phyloP scores from a whole-genome alignment of 1,284 basidiomycete genomes.

The Trichosporon sp. region DNA sequence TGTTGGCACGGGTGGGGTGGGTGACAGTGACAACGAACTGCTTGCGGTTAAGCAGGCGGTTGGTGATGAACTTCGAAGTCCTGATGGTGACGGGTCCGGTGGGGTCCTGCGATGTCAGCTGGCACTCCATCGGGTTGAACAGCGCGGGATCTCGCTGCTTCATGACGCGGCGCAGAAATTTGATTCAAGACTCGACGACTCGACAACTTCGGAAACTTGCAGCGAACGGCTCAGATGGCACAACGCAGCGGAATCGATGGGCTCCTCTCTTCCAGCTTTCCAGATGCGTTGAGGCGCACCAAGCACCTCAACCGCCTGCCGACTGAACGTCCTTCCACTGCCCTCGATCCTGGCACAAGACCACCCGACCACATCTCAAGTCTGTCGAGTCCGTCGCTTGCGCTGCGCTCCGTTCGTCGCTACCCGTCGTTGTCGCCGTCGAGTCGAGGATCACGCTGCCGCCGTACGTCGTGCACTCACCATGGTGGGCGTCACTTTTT shows the following conservation, averaged over 20 bases:
- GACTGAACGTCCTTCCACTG: background rate
- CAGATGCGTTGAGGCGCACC: background rate
- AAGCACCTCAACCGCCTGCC: background rate
- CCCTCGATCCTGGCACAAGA: constrained; percentile 2
- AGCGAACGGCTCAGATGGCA: background rate
- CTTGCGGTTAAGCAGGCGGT: constrained; percentile 88
- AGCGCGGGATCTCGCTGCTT: background rate
- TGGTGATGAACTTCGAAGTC: constrained; percentile 99
- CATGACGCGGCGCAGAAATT: background rate
- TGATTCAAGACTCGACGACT: background rate
- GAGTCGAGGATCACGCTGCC: constrained; percentile 1
- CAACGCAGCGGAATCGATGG: background rate
- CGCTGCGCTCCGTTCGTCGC: background rate
- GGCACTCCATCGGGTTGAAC: background rate
- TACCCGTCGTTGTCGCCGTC: background rate
- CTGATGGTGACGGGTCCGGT: constrained; percentile 92
- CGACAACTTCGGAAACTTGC: background rate
- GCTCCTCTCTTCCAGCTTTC: background rate
- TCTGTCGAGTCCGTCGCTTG: background rate
- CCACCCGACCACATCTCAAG: background rate
- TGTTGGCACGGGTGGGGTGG: constrained; percentile 91
- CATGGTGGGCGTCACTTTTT: constrained; percentile 38
- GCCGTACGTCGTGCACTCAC: constrained; percentile 25
- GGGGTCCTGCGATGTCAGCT: constrained; percentile 55
- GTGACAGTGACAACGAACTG: constrained; percentile 90